These are phyloP conservation scores for Arthrobotrys musiformis DNA, from an alignment of 2,329 filamentous ascomycete species.

Conservation along the genomic window DNA sequence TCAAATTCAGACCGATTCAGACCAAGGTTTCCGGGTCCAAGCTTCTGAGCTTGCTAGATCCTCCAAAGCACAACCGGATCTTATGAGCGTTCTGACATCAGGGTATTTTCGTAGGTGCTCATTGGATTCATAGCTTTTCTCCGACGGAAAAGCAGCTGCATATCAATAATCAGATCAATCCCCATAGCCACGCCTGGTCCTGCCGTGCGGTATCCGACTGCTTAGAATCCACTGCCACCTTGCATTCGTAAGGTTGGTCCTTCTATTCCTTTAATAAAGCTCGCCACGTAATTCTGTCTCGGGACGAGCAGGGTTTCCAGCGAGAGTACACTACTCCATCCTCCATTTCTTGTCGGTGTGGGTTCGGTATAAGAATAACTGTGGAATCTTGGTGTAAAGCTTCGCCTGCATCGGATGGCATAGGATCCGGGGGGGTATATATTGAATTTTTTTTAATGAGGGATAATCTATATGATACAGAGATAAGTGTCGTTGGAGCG, in stretches of 20 bases:
- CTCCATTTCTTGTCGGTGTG: not conserved
- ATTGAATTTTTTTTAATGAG: not conserved
- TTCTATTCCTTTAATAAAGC: not conserved
- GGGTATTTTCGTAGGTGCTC: not conserved
- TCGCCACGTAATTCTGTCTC: constrained; percentile 18
- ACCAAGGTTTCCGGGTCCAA: not conserved
- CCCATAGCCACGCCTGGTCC: not conserved
- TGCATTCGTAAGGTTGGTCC: not conserved
- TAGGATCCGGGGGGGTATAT: not conserved
- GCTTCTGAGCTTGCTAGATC: not conserved
- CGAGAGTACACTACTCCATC: not conserved
- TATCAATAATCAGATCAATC: not conserved
- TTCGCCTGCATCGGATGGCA: not conserved
- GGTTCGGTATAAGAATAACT: not conserved
- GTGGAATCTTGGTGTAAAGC: not conserved
- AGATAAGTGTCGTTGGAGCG: not conserved
- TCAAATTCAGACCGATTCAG: too few relatives aligned
- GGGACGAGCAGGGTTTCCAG: not conserved
- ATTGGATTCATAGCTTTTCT: not conserved
- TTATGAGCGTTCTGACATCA: not conserved
- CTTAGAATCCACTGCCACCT: not conserved
- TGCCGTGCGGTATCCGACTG: not conserved
- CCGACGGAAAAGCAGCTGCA: constrained; percentile 1
- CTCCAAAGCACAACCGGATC: not conserved
- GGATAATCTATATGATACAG: not conserved